Conservation (phyloP, 2,329 filamentous ascomycete genomes). For the Chaetomium sp. region DNA sequence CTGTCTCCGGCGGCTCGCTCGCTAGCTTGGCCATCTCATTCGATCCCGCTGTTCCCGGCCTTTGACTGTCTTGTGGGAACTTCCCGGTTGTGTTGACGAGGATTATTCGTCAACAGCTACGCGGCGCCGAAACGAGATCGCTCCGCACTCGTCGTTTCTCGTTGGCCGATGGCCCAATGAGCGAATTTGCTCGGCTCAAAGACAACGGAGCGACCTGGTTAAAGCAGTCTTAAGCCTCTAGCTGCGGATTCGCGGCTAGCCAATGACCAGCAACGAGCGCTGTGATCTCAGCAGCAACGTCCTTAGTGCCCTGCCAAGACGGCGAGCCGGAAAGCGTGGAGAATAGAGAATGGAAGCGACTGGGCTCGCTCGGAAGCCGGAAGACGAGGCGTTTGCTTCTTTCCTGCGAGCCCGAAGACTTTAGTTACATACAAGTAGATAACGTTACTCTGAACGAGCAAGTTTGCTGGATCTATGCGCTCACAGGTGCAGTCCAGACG, state of each 20-base stretch:
- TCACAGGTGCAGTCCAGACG: background rate
- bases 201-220: background rate
- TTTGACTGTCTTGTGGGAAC: slow-evolving; percentile 6
- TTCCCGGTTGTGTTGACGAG: slow-evolving; percentile 2
- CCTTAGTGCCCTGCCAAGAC: slow-evolving; percentile 3
- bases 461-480: background rate
- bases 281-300: background rate
- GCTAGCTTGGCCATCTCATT: slow-evolving; percentile 14
- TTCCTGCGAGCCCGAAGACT: background rate
- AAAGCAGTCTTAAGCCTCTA: background rate
- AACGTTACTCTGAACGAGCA: background rate
- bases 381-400: background rate
- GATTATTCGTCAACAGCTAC: slow-evolving; percentile 3
- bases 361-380: background rate
- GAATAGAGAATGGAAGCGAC: background rate
- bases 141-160: background rate
- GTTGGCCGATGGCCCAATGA: slow-evolving; percentile 2
- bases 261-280: background rate
- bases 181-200: background rate
- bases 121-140: slow-evolving; percentile 1
- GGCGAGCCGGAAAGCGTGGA: slow-evolving; percentile 13
- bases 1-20: slow-evolving; percentile 15
- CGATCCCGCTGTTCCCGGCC: slow-evolving; percentile 3
- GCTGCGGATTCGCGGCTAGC: background rate
- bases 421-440: background rate